Percentiles rank a stretch among this genome's conserved stretches.
Conservation (phyloP, 2,329 filamentous ascomycete genomes). For the Sclerotinia sclerotiorum region DNA sequence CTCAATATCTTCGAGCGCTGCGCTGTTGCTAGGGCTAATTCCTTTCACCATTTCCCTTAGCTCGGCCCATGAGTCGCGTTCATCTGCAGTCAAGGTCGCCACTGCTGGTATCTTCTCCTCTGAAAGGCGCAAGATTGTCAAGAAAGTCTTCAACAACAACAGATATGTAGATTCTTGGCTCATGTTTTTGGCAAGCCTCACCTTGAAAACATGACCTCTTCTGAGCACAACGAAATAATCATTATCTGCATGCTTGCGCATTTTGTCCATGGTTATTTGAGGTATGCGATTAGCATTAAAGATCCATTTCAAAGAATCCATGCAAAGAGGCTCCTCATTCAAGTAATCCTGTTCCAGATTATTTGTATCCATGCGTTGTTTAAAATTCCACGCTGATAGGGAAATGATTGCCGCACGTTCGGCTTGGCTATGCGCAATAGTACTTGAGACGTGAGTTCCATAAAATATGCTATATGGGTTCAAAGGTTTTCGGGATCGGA, state of each 20-base stretch:
- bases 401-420: slow-evolving; percentile 38
- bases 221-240: neutral
- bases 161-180: neutral
- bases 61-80: neutral
- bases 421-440: slow-evolving; percentile 32
- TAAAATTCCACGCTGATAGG: slow-evolving; percentile 32
- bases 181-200: neutral
- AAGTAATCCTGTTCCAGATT: neutral
- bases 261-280: neutral
- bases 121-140: neutral
- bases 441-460: neutral
- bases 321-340: slow-evolving; percentile 7
- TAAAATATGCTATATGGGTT: neutral
- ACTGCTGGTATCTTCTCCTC: neutral
- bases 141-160: neutral
- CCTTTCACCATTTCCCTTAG: neutral
- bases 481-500: neutral
- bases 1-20: slow-evolving; percentile 30
- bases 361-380: slow-evolving; percentile 22
- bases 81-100: neutral
- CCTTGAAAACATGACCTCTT: neutral
- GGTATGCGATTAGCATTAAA: slow-evolving; percentile 1
- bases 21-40: neutral
- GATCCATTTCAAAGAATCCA: slow-evolving; percentile 1
- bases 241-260: neutral